Evolutionary conservation across 2,329 filamentous ascomycete species (phyloP).

Genomic region (Lithohypha guttulata): DNA sequence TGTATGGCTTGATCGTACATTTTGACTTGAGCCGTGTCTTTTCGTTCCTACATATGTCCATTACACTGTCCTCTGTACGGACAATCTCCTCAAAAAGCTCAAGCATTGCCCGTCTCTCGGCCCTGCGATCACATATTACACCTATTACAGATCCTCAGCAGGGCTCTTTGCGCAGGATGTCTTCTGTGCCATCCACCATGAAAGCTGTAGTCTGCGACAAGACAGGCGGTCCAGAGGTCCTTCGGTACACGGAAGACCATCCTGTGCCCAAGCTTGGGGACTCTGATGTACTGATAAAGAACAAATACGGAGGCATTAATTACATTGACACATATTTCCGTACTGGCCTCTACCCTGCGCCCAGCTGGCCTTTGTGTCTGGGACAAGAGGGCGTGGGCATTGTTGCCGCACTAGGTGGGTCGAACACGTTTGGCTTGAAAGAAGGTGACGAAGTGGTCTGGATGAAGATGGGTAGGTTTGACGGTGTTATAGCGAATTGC

Average conservation of each 20-base stretch:
- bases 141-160: constrained; percentile 7
- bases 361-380: constrained; percentile 62
- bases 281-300: constrained; percentile 70
- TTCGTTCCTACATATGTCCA: too few species aligned
- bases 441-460: constrained; percentile 63
- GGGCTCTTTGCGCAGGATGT: constrained; percentile 12
- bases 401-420: constrained; percentile 51
- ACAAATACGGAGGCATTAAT: constrained; percentile 71
- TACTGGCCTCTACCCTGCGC: constrained; percentile 60
- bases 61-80: too few species aligned
- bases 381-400: constrained; percentile 70
- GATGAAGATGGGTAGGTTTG: constrained; percentile 33
- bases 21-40: too few species aligned
- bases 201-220: constrained; percentile 62
- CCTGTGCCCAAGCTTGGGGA: constrained; percentile 58
- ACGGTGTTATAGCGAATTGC: background rate
- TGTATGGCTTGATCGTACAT: background rate
- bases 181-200: constrained; percentile 43
- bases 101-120: constrained; percentile 1
- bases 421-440: constrained; percentile 43
- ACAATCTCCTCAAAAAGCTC: background rate
- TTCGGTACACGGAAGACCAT: constrained; percentile 59
- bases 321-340: constrained; percentile 92
- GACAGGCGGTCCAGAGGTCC: constrained; percentile 60
- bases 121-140: background rate